These are phyloP conservation scores for Xylaria sp. DNA, from an alignment of 2,329 filamentous ascomycete species.

Conservation along the genomic window DNA sequence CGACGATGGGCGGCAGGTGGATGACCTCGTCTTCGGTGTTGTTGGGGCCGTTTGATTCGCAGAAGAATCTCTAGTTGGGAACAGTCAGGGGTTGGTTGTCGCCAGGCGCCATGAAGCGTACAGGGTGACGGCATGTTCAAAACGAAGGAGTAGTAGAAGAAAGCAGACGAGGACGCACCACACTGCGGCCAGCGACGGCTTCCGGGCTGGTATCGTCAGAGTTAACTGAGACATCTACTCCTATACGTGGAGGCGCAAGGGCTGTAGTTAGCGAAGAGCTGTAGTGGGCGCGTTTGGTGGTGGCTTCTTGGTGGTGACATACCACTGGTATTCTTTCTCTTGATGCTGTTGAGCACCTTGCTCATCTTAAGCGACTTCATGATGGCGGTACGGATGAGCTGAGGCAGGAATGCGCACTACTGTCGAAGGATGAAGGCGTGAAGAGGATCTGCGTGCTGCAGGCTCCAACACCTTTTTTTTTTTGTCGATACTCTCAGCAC, in stretches of 20 bases:
- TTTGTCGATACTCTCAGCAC: too few relatives aligned
- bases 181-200: slow-evolving; percentile 66
- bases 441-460: slow-evolving; percentile 1
- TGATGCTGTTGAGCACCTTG: slow-evolving; percentile 62
- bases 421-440: background rate
- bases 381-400: slow-evolving; percentile 24
- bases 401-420: background rate
- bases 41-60: slow-evolving; percentile 72
- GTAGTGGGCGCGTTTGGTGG: background rate
- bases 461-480: too few relatives aligned
- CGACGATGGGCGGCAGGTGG: slow-evolving; percentile 91
- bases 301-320: slow-evolving; percentile 10
- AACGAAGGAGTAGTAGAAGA: background rate
- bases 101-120: background rate
- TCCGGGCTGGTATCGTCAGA: slow-evolving; percentile 65
- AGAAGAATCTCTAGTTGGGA: slow-evolving; percentile 71
- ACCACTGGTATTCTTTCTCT: slow-evolving; percentile 50
- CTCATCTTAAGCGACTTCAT: slow-evolving; percentile 60
- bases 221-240: slow-evolving; percentile 35
- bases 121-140: slow-evolving; percentile 8
- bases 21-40: slow-evolving; percentile 83
- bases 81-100: slow-evolving; percentile 26
- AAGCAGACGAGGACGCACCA: slow-evolving; percentile 57
- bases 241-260: slow-evolving; percentile 15
- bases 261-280: slow-evolving; percentile 11